phyloP scores from a whole-genome alignment of 2,329 filamentous ascomycete species.

The Pleurostoma richardsiae region DNA sequence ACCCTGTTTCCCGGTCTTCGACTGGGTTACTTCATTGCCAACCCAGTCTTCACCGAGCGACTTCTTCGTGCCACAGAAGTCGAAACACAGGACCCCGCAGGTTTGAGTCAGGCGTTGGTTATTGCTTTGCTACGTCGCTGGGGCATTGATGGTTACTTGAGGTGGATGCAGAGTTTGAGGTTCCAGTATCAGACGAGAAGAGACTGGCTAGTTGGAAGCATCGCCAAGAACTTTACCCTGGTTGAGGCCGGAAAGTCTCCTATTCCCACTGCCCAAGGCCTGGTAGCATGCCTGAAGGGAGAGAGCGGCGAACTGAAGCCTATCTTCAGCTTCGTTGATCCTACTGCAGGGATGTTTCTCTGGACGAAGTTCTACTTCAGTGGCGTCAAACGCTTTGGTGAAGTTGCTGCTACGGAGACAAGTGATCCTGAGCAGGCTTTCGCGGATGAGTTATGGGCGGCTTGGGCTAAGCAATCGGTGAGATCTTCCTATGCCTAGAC shows the following conservation, averaged over 20 bases:
- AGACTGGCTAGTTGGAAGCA: constrained; percentile 59
- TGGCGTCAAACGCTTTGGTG: constrained; percentile 7
- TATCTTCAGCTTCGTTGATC: constrained; percentile 21
- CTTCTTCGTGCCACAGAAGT: constrained; percentile 29
- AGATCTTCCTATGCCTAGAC: not conserved
- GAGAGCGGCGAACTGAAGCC: constrained; percentile 6
- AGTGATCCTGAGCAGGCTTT: constrained; percentile 17
- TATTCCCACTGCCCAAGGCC: constrained; percentile 8
- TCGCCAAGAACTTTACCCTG: constrained; percentile 13
- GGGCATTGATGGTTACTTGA: constrained; percentile 69
- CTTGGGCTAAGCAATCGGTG: constrained; percentile 13
- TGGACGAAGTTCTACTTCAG: constrained; percentile 23
- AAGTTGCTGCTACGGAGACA: constrained; percentile 11
- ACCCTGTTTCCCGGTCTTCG: constrained; percentile 63
- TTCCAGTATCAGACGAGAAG: constrained; percentile 63
- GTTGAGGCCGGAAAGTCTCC: constrained; percentile 11
- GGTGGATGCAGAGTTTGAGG: constrained; percentile 68
- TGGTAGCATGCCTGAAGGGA: constrained; percentile 13
- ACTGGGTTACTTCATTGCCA: constrained; percentile 56
- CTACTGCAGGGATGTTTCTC: constrained; percentile 24
- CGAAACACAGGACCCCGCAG: constrained; percentile 64
- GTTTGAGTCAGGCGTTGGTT: constrained; percentile 50
- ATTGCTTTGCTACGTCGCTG: constrained; percentile 48
- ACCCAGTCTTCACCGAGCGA: constrained; percentile 19
- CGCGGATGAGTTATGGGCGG: constrained; percentile 11